Conservation (phyloP, 169 alveolate genomes). For the Blepharisma undulans region DNA sequence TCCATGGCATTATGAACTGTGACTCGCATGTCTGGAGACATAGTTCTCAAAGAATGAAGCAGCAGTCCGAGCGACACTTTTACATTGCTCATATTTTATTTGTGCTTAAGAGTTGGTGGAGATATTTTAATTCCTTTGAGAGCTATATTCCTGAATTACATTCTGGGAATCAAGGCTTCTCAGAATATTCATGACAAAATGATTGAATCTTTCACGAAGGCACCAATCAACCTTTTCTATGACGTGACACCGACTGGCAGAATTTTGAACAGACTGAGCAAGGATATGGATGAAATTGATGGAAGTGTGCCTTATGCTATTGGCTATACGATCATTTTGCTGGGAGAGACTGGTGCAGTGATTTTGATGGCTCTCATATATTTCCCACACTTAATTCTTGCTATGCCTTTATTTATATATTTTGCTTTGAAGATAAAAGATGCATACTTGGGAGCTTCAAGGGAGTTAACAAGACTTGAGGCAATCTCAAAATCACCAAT, state of each 20-base stretch:
- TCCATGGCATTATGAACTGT: background rate
- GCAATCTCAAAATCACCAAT: constrained; percentile 73
- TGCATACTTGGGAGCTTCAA: background rate
- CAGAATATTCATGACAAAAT: background rate
- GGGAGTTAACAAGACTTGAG: constrained; percentile 29
- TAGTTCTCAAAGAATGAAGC: constrained; percentile 4
- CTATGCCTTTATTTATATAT: background rate
- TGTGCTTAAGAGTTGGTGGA: background rate
- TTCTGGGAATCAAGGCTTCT: background rate
- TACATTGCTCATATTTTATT: background rate
- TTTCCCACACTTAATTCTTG: background rate
- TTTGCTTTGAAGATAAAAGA: background rate
- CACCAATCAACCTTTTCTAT: constrained; percentile 59
- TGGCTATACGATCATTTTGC: no score
- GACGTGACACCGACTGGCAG: constrained; percentile 89
- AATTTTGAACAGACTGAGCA: constrained; percentile 71
- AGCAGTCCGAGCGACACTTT: background rate
- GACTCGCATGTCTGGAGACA: background rate
- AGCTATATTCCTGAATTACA: background rate
- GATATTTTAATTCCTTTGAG: background rate
- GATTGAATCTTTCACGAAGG: background rate
- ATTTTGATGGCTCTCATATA: background rate
- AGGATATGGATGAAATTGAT: constrained; percentile 62
- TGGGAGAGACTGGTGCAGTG: background rate
- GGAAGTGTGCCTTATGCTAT: background rate